Evolutionary conservation across 106 monocot genomes (phyloP).

Genomic region (Cymbidium sinense): DNA sequence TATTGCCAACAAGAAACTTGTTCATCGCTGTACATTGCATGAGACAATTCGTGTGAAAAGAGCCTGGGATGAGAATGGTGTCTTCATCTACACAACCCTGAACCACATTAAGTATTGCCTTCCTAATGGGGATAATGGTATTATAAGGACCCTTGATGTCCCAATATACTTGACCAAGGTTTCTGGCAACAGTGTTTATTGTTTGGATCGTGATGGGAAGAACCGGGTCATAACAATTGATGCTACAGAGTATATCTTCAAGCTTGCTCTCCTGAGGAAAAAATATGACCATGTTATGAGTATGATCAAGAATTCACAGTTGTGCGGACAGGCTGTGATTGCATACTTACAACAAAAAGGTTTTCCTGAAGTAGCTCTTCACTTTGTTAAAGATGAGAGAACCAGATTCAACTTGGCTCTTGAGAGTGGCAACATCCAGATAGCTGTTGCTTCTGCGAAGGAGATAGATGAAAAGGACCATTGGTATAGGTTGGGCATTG

Average conservation of each 20-base stretch:
- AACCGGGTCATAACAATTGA: slow-evolving; percentile 23
- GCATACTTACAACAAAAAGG: slow-evolving; percentile 36
- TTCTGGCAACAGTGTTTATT: slow-evolving; percentile 28
- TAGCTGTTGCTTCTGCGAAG: slow-evolving; percentile 35
- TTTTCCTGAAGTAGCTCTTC: slow-evolving; percentile 39
- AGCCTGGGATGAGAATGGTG: slow-evolving; percentile 68
- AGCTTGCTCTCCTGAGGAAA: slow-evolving; percentile 47
- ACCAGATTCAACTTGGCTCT: slow-evolving; percentile 59
- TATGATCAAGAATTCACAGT: slow-evolving; percentile 33
- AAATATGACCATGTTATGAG: slow-evolving; percentile 38
- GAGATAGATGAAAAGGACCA: slow-evolving; percentile 39
- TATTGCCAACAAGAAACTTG: slow-evolving; percentile 39
- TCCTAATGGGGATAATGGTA: slow-evolving; percentile 57
- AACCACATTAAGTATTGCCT: slow-evolving; percentile 45
- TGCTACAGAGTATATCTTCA: slow-evolving; percentile 60
- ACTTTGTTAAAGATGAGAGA: slow-evolving; percentile 56
- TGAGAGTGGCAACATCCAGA: slow-evolving; percentile 56
- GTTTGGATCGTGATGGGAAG: slow-evolving; percentile 40
- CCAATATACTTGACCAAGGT: slow-evolving; percentile 61
- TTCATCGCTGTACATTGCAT: slow-evolving; percentile 49
- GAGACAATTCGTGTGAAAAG: slow-evolving; percentile 67
- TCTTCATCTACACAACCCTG: slow-evolving; percentile 39
- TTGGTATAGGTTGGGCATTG: slow-evolving; percentile 35
- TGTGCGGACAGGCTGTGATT: slow-evolving; percentile 38
- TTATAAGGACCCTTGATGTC: slow-evolving; percentile 52